phyloP scores from a whole-genome alignment of 1,284 basidiomycete species.

The Ustilago curta region DNA sequence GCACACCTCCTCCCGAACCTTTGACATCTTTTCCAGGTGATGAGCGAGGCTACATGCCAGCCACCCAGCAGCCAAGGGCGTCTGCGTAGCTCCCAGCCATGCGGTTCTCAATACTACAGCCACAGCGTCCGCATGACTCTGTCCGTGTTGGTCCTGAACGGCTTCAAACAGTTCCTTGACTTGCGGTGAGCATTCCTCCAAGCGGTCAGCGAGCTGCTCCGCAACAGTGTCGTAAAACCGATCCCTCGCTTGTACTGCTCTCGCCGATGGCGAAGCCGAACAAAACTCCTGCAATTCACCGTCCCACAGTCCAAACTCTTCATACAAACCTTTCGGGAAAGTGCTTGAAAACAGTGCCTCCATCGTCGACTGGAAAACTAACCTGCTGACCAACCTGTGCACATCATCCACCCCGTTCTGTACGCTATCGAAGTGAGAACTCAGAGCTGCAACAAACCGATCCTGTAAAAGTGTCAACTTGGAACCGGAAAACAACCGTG shows the following conservation, averaged over 20 bases:
- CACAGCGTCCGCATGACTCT: constrained; percentile 13
- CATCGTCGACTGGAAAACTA: constrained; percentile 21
- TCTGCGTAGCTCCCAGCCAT: constrained; percentile 23
- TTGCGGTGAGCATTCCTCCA: constrained; percentile 23
- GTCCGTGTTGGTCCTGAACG: constrained; percentile 2
- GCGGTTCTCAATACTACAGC: constrained; percentile 13
- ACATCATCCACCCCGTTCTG: constrained; percentile 3
- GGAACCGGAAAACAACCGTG: constrained; percentile 21
- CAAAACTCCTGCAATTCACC: constrained; percentile 12
- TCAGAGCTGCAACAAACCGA: constrained; percentile 4
- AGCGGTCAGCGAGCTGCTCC: constrained; percentile 13
- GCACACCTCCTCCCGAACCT: constrained; percentile 1
- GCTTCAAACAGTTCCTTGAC: constrained; percentile 11
- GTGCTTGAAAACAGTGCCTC: constrained; percentile 19
- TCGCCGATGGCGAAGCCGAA: neutral
- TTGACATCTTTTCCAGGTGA: neutral
- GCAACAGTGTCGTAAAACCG: constrained; percentile 1
- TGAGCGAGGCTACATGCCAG: constrained; percentile 17
- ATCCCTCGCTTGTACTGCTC: constrained; percentile 7
- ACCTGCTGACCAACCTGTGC: neutral
- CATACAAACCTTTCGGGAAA: constrained; percentile 15
- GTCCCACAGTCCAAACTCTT: constrained; percentile 19
- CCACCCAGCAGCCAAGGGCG: constrained; percentile 21
- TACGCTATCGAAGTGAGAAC: neutral
- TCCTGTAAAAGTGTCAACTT: constrained; percentile 9